Evolutionary conservation across 768 basidiomycete genomes (phyloP), one percentile per base, ranked within the genome.

Genomic region (Leccinum subgranulosum): DNA sequence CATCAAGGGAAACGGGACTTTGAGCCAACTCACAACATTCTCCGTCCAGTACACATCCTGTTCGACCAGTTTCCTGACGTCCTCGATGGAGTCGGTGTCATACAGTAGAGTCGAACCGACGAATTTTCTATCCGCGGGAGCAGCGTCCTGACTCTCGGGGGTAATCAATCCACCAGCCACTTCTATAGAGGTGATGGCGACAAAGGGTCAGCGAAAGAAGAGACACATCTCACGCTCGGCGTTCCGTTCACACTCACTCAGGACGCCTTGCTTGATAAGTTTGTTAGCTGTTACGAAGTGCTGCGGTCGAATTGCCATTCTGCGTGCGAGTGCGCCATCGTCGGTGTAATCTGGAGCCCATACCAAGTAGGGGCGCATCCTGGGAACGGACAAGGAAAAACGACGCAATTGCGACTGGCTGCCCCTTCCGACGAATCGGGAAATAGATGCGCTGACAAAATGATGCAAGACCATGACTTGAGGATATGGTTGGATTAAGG

Each of bases 271-370:
- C 41, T 69, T 66, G 59, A 80, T 74, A 12, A 69, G 64, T 23
- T 70, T 68, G 53, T 78, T 76, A 12, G 81, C 81, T 14, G 58
- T 72, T 41, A 74, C 76, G 8, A 87, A 67, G 67, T 90, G 88
- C 39, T 69, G 62, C 4, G 73, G 61, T 34, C 88, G 76, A 6
- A 88, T 83, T 2, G 78, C 75, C 59, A 86, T 72, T 31, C 88
- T 78, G n/a, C 80, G 78, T 21, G 76, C 76, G 45, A 83, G 78
- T 3, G 83, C 80, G 3, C 79, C 86, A 51, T 77, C 76, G 54
- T 86, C 84, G 12, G 81, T 81, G 63, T 77, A 81, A 66, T 90
- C 88, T 3, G 86, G 87, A 2, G 86, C 85, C 62, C 82, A 88
- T 29, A 90, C 82, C 53, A 86, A 62, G 67, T 63, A 71, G 2